Evolutionary conservation across 192 early-diverging fungal genomes (phyloP).

Genomic region (Entrophospora sp.): DNA sequence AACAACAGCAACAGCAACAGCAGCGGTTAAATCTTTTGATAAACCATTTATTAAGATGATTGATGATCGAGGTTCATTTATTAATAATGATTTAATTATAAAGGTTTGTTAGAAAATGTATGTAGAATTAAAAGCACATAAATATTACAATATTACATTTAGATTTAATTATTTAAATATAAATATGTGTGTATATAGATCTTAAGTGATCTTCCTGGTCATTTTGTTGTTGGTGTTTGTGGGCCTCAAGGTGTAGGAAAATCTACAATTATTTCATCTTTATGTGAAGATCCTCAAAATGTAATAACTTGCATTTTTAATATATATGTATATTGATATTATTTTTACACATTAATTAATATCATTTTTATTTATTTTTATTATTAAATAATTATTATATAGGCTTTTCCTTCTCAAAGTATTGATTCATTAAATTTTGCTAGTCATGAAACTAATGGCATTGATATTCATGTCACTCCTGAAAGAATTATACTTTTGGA

Average conservation of each 20-base stretch:
- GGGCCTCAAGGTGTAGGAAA: slow-evolving; percentile 57
- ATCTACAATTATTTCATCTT: slow-evolving; percentile 45
- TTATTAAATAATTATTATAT: too few species aligned
- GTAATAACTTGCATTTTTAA: too few species aligned
- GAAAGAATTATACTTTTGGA: slow-evolving; percentile 52
- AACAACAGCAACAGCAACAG: too few species aligned
- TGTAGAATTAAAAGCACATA: neutral
- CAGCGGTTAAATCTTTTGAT: neutral
- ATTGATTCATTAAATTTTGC: slow-evolving; percentile 20
- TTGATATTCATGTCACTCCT: slow-evolving; percentile 51
- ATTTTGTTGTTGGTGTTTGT: slow-evolving; percentile 55
- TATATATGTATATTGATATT: too few species aligned
- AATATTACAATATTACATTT: neutral
- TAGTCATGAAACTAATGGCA: slow-evolving; percentile 39
- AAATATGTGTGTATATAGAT: slow-evolving; percentile 8
- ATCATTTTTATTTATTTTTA: neutral
- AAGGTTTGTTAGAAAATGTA: slow-evolving; percentile 1
- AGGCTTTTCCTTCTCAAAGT: slow-evolving; percentile 26
- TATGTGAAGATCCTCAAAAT: slow-evolving; percentile 27
- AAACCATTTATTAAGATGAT: slow-evolving; percentile 17
- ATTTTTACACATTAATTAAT: neutral
- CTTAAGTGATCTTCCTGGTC: slow-evolving; percentile 48
- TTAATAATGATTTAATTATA: slow-evolving; percentile 9
- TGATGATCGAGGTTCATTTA: slow-evolving; percentile 12
- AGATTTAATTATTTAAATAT: too few species aligned